These are phyloP conservation scores for Psilocybe cyanescens DNA, from an alignment of 768 basidiomycete genomes.

Conservation along the genomic window DNA sequence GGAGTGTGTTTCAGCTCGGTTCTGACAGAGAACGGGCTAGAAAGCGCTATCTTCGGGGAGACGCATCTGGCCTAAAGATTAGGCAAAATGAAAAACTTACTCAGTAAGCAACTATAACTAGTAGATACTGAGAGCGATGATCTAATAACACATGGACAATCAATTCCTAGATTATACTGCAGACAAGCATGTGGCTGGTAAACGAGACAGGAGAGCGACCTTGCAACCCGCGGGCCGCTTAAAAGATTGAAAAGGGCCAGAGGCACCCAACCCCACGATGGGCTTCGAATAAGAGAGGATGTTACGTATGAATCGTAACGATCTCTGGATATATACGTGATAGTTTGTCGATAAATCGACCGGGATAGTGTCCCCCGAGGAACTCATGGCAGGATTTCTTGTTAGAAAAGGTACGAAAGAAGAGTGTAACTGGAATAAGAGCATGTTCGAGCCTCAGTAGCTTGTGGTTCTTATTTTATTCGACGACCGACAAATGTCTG, in stretches of 20 bases:
- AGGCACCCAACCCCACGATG: slow-evolving; percentile 11
- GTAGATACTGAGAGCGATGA: background rate
- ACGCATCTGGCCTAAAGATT: background rate
- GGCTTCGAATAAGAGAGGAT: slow-evolving; percentile 18
- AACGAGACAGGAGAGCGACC: slow-evolving; percentile 3
- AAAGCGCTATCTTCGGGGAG: slow-evolving; percentile 6
- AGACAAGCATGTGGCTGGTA: background rate
- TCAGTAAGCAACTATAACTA: background rate
- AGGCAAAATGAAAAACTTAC: background rate
- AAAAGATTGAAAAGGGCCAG: slow-evolving; percentile 5
- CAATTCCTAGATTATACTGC: background rate
- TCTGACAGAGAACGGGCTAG: background rate
- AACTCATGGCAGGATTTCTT: slow-evolving; percentile 16
- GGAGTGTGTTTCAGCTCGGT: background rate
- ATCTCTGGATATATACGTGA: slow-evolving; percentile 19
- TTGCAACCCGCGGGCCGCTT: slow-evolving; percentile 3
- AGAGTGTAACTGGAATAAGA: slow-evolving; percentile 5
- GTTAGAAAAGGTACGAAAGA: slow-evolving; percentile 18
- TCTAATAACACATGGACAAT: background rate
- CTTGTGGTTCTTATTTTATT: slow-evolving; percentile 7
- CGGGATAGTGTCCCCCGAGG: slow-evolving; percentile 24
- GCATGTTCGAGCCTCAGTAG: slow-evolving; percentile 7
- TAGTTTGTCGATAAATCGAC: slow-evolving; percentile 18
- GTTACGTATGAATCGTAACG: slow-evolving; percentile 24
- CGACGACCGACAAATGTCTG: background rate